Percentiles rank a stretch among this genome's conserved stretches.
Conservation (phyloP, 805 yeast genomes). For the Brettanomyces anomalus region DNA sequence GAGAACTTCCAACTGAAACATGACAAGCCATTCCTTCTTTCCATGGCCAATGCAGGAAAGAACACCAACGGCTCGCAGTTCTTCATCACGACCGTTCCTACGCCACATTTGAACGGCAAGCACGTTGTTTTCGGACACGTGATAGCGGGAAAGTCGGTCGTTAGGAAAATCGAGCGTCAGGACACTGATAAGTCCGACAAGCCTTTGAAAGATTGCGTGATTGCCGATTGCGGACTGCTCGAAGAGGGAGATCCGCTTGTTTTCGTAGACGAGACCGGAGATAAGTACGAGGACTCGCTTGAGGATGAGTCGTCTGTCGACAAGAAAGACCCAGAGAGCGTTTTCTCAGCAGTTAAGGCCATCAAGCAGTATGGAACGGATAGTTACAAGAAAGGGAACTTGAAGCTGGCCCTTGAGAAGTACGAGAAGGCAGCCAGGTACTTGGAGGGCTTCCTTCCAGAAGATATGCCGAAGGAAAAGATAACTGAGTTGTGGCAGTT, state of each 20-base stretch:
- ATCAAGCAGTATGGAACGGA: slow-evolving; percentile 75
- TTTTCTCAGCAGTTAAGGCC: slow-evolving; percentile 51
- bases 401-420: slow-evolving; percentile 50
- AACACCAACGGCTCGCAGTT: slow-evolving; percentile 95
- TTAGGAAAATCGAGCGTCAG: slow-evolving; percentile 66
- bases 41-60: slow-evolving; percentile 97
- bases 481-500: slow-evolving; percentile 39
- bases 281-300: slow-evolving; percentile 64
- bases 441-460: slow-evolving; percentile 66
- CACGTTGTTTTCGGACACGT: slow-evolving; percentile 96
- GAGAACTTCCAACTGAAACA: slow-evolving; percentile 75
- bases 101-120: slow-evolving; percentile 92
- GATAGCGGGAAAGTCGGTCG: slow-evolving; percentile 69
- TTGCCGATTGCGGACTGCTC: slow-evolving; percentile 72
- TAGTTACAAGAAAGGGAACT: slow-evolving; percentile 58
- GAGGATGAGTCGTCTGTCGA: slow-evolving; percentile 67
- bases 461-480: slow-evolving; percentile 49
- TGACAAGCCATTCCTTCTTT: slow-evolving; percentile 76
- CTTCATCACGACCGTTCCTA: slow-evolving; percentile 84
- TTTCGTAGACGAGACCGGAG: slow-evolving; percentile 76
- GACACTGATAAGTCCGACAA: slow-evolving; percentile 59
- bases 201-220: slow-evolving; percentile 63
- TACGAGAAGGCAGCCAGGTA: slow-evolving; percentile 67
- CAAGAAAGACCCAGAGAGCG: slow-evolving; percentile 50
- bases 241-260: slow-evolving; percentile 44